phyloP scores from a whole-genome alignment of 192 early-diverging fungal genomes.

The Neocallimastix lanati region DNA sequence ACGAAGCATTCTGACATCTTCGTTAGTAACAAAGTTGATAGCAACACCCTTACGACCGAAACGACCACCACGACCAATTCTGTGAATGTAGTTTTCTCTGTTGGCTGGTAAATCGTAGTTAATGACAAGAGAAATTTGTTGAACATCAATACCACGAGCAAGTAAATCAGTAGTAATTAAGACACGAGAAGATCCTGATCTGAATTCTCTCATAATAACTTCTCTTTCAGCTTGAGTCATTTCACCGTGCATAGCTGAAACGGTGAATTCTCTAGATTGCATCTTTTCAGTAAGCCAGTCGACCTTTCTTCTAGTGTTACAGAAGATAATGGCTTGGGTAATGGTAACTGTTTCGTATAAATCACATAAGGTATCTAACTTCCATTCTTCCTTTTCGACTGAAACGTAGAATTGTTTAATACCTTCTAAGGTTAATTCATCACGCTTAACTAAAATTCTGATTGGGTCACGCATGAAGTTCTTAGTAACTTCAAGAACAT shows the following conservation, averaged over 20 bases:
- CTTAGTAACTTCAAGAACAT: constrained; percentile 88
- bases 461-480: constrained; percentile 98
- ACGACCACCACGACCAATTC: constrained; percentile 99
- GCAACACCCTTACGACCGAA: constrained; percentile 99
- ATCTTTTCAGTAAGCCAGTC: constrained; percentile 98
- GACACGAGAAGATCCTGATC: constrained; percentile 86
- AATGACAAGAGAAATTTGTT: constrained; percentile 97
- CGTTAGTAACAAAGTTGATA: constrained; percentile 95
- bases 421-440: constrained; percentile 9
- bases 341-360: constrained; percentile 96
- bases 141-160: constrained; percentile 98
- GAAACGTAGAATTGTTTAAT: constrained; percentile 94
- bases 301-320: constrained; percentile 99
- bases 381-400: constrained; percentile 99
- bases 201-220: constrained; percentile 99
- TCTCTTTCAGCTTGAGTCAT: constrained; percentile 94
- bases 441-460: constrained; percentile 33
- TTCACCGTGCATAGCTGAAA: constrained; percentile 97
- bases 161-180: constrained; percentile 95
- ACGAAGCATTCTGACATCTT: constrained; percentile 79
- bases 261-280: constrained; percentile 74
- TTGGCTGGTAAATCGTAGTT: constrained; percentile 97
- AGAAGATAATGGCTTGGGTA: constrained; percentile 98
- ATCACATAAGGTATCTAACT: constrained; percentile 95
- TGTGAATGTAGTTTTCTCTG: constrained; percentile 98